These are phyloP conservation scores for Elymus sibiricus DNA, from an alignment of 176 grass and related monocot species.

Conservation along the genomic window DNA sequence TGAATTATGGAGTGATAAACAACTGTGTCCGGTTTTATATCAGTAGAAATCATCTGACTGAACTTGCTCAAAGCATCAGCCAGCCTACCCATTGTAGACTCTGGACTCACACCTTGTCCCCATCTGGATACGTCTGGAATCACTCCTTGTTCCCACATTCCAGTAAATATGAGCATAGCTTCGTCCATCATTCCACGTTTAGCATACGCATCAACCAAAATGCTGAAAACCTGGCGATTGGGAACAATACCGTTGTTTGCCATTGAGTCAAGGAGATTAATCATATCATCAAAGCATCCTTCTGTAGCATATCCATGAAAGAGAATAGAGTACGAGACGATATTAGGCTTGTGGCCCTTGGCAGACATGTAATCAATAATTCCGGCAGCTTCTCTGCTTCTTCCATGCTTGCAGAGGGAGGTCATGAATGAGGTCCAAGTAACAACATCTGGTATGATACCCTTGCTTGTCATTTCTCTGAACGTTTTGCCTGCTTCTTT, in stretches of 20 bases:
- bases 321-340: neutral
- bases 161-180: neutral
- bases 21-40: neutral
- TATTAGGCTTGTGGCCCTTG: neutral
- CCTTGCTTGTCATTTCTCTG: neutral
- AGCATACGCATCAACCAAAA: neutral
- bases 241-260: neutral
- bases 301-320: neutral
- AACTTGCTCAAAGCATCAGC: neutral
- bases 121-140: neutral
- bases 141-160: neutral
- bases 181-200: neutral
- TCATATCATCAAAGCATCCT: neutral
- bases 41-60: neutral
- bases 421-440: neutral
- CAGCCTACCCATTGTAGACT: neutral
- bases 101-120: no score
- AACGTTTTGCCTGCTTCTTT: neutral
- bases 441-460: neutral
- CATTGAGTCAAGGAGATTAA: neutral
- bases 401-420: slow-evolving; percentile 6
- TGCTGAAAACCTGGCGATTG: neutral
- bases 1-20: neutral
- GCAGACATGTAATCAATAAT: neutral
- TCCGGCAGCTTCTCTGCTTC: neutral